These are phyloP conservation scores for Pichia sp. DNA, from an alignment of 1,139 yeast genomes.

Conservation along the genomic window DNA sequence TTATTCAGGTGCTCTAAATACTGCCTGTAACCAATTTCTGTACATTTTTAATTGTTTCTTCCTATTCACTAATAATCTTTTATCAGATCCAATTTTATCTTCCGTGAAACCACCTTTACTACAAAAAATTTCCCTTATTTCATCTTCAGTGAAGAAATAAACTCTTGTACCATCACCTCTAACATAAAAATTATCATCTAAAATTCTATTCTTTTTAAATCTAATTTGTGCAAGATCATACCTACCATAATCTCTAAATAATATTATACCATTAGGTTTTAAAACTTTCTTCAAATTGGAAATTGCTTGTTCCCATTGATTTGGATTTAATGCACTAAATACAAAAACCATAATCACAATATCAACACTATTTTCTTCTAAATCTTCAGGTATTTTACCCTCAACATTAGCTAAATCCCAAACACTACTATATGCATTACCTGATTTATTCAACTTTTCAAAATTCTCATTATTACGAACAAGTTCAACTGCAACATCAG, in stretches of 20 bases:
- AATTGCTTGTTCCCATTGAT: conserved; percentile 83
- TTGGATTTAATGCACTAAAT: conserved; percentile 86
- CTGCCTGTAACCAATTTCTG: conserved; percentile 94
- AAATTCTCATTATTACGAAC: conserved; percentile 62
- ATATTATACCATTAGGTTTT: conserved; percentile 87
- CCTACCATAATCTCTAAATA: conserved; percentile 92
- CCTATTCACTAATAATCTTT: conserved; percentile 84
- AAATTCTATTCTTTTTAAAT: conserved; percentile 78
- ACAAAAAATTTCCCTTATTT: conserved; percentile 69
- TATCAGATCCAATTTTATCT: conserved; percentile 77
- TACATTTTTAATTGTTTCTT: conserved; percentile 92
- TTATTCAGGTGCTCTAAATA: conserved; percentile 40
- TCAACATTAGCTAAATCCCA: conserved; percentile 91
- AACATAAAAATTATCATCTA: conserved; percentile 90
- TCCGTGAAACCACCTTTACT: conserved; percentile 47
- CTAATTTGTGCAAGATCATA: conserved; percentile 94
- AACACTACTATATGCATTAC: conserved; percentile 69
- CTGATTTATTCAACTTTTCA: conserved; percentile 29
- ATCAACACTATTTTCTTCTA: conserved; percentile 78
- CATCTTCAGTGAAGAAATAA: conserved; percentile 93
- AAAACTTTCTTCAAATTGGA: conserved; percentile 60
- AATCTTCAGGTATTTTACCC: conserved; percentile 72
- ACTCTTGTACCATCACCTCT: conserved; percentile 98
- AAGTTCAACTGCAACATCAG: conserved; percentile 82
- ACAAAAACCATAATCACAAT: conserved; percentile 91